Conservation (phyloP, 2,329 filamentous ascomycete genomes). For the Phialophora chinensis region DNA sequence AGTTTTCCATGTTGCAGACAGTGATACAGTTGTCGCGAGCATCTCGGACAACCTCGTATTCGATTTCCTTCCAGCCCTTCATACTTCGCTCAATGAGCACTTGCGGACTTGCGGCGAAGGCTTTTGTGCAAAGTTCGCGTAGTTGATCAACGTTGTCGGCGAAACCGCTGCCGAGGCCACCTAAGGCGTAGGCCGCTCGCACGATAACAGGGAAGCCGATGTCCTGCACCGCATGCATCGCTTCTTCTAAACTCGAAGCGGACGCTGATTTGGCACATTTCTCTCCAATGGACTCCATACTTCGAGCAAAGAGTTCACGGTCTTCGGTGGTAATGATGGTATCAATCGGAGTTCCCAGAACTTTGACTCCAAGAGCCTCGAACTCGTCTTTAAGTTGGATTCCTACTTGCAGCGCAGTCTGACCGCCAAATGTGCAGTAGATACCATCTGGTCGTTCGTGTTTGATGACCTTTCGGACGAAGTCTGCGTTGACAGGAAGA, state of each 20-base stretch:
- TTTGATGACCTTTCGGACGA: constrained; percentile 95
- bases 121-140: constrained; percentile 87
- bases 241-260: constrained; percentile 85
- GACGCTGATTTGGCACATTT: constrained; percentile 98
- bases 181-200: constrained; percentile 92
- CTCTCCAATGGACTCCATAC: constrained; percentile 97
- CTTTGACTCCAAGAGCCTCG: constrained; percentile 86
- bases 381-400: constrained; percentile 99
- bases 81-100: constrained; percentile 97
- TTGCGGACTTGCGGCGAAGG: constrained; percentile 92
- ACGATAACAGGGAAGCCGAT: constrained; percentile 98
- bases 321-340: constrained; percentile 99
- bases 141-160: constrained; percentile 86
- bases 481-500: constrained; percentile 93
- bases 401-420: constrained; percentile 94
- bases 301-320: constrained; percentile 93
- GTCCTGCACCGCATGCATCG: constrained; percentile 81
- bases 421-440: constrained; percentile 96
- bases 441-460: constrained; percentile 95
- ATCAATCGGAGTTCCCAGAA: constrained; percentile 93
- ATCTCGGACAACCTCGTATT: constrained; percentile 97
- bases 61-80: constrained; percentile 99
- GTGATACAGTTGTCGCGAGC: constrained; percentile 98
- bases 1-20: constrained; percentile 99
- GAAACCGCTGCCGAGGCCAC: constrained; percentile 93